Percentiles rank a stretch among this genome's conserved stretches.
These are phyloP conservation scores for Penicillium sp. DNA, from an alignment of 2,329 filamentous ascomycete species.

Conservation along the genomic window DNA sequence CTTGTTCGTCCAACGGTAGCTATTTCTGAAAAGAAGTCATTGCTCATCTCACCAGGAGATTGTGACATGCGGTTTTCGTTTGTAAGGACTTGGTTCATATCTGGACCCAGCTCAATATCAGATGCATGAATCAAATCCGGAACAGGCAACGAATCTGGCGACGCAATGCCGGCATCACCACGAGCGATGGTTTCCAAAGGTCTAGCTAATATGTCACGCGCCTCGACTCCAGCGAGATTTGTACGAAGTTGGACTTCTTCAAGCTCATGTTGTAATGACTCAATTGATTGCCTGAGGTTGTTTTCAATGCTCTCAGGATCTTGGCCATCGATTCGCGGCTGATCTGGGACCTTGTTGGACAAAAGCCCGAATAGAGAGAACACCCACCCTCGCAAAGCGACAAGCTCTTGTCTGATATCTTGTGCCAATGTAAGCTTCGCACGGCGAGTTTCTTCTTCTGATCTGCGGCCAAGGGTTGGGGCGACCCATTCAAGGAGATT, in stretches of 20 bases:
- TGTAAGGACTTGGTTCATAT: slow-evolving; percentile 20
- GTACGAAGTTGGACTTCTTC: slow-evolving; percentile 18
- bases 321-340: slow-evolving; percentile 11
- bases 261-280: slow-evolving; percentile 32
- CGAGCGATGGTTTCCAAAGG: slow-evolving; percentile 16
- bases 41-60: slow-evolving; percentile 40
- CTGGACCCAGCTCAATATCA: slow-evolving; percentile 4
- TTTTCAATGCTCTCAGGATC: slow-evolving; percentile 28
- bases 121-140: neutral
- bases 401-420: slow-evolving; percentile 40
- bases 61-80: slow-evolving; percentile 41
- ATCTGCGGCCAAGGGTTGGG: slow-evolving; percentile 39
- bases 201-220: slow-evolving; percentile 10
- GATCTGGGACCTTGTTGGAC: slow-evolving; percentile 14
- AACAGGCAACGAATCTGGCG: neutral
- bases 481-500: slow-evolving; percentile 46
- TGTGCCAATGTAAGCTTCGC: slow-evolving; percentile 36
- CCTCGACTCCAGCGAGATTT: slow-evolving; percentile 11
- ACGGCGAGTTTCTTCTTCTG: slow-evolving; percentile 42
- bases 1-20: slow-evolving; percentile 25
- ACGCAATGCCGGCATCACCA: neutral
- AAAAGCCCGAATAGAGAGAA: slow-evolving; percentile 31
- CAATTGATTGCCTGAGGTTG: slow-evolving; percentile 29
- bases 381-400: slow-evolving; percentile 32
- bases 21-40: slow-evolving; percentile 31